Conservation (phyloP, 257 asterid genomes). For the Salvia splendens region DNA sequence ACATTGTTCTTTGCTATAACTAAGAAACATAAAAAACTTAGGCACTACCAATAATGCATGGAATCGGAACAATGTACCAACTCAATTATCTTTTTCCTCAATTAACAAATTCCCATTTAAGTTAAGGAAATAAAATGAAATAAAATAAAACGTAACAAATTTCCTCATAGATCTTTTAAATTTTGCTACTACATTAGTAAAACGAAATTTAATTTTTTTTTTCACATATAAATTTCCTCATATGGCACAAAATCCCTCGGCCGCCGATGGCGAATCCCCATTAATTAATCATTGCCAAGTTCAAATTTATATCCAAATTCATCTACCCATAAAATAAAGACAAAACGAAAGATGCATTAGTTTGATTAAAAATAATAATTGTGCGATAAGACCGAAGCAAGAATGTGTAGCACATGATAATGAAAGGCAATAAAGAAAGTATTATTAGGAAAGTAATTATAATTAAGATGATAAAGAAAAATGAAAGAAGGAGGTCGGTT, state of each 20-base stretch:
- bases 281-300: no score
- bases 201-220: no score
- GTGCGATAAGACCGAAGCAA: slow-evolving; percentile 41
- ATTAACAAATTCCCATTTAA: slow-evolving; percentile 10
- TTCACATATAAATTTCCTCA: no score
- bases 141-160: background rate
- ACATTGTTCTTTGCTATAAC: slow-evolving; percentile 28
- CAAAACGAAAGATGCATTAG: slow-evolving; percentile 1
- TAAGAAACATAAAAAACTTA: slow-evolving; percentile 20
- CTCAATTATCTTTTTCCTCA: slow-evolving; percentile 18
- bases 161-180: no score
- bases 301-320: no score
- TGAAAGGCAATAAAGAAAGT: slow-evolving; percentile 38
- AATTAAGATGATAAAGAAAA: slow-evolving; percentile 31
- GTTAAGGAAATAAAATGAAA: background rate
- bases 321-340: background rate
- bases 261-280: no score
- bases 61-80: slow-evolving; percentile 45
- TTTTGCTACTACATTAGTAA: no score
- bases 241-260: no score
- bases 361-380: background rate
- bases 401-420: slow-evolving; percentile 51
- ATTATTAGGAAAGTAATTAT: background rate
- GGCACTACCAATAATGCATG: slow-evolving; percentile 24
- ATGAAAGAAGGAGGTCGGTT: slow-evolving; percentile 68